phyloP scores from a whole-genome alignment of 371 early-diverging fungal genomes.

The Syncephalastrum sp. region DNA sequence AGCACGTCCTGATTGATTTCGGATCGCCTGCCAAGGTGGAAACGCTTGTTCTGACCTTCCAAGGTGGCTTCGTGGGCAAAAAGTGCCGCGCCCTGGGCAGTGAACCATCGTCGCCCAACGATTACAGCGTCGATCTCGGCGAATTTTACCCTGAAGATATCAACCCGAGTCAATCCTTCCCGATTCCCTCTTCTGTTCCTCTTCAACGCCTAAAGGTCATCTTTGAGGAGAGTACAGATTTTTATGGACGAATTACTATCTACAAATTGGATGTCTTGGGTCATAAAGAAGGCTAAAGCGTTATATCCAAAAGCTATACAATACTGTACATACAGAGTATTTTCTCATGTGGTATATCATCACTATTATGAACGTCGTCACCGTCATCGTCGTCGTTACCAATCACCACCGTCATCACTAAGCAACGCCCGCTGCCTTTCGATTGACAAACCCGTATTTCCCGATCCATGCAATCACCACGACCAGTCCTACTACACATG shows the following conservation, averaged over 20 bases:
- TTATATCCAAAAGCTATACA: neutral
- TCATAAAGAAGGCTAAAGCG: no score
- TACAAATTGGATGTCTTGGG: slow-evolving; percentile 78
- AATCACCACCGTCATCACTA: neutral
- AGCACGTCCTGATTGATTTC: slow-evolving; percentile 79
- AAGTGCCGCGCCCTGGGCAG: slow-evolving; percentile 54
- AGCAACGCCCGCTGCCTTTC: slow-evolving; percentile 38
- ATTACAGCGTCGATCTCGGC: slow-evolving; percentile 48
- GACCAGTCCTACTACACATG: slow-evolving; percentile 40
- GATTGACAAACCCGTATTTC: slow-evolving; percentile 41
- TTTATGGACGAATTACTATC: slow-evolving; percentile 85
- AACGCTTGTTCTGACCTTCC: slow-evolving; percentile 71
- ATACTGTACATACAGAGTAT: neutral
- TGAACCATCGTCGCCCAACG: slow-evolving; percentile 25
- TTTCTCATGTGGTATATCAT: neutral
- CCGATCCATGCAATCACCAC: slow-evolving; percentile 48
- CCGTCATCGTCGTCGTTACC: no score
- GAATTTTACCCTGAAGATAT: slow-evolving; percentile 32
- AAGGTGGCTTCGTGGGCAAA: slow-evolving; percentile 91
- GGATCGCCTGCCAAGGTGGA: slow-evolving; percentile 45
- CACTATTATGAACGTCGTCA: no score
- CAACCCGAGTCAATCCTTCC: slow-evolving; percentile 37
- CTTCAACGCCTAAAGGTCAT: slow-evolving; percentile 60
- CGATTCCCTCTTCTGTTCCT: slow-evolving; percentile 10
- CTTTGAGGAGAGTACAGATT: slow-evolving; percentile 81